Evolutionary conservation across 2,329 filamentous ascomycete species (phyloP), one percentile per base, ranked within the genome.

Genomic region (Monilinia polystroma): DNA sequence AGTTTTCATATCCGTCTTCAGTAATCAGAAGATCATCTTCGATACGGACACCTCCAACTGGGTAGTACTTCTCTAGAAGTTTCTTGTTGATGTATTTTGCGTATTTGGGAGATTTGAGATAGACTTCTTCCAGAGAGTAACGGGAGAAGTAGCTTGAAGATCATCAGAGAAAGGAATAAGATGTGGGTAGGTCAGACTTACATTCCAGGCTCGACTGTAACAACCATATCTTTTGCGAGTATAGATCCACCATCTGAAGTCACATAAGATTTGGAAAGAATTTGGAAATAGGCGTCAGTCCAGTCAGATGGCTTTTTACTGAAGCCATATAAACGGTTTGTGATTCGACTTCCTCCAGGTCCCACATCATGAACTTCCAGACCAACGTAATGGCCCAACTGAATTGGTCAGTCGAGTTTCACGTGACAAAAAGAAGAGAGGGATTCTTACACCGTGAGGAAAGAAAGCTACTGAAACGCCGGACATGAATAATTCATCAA

Each of bases 1-100:
- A 75, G 75, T 96, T 96, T 78, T 97, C 93, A 73, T 87, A 87
- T 0, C 93, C 93, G 32, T 85, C 81, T 68, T 89, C 82, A 1
- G 90, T 95, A 58, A 98, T 87, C 29, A 95, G 81, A 51, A 98
- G 84, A 76, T 94, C 91, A 75, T 98, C 93, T 80, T 99, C 95
- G 69, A 98, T 96, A 57, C 95, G 85, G 35, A 97, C 92, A 45
- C 95, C 95, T 20, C 94, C 95, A 0, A 98, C 89, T 35, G 79
- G 80, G 81, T 91, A 94, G 77, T 90, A 94, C 69, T 80, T 81
- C 68, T 88, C 86, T 59, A 95, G 78, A 6, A 89, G 83, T 6
- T 82, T 80, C 71, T 80, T 80, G 77, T 93, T 84, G 73, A 95
- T 88, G 72, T 85, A 90, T 67, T 82, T 81, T 51, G 82, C 80